Evolutionary conservation across 163 green algal species (phyloP), one percentile per base, ranked within the genome.

Genomic region (Scenedesmus sp.): DNA sequence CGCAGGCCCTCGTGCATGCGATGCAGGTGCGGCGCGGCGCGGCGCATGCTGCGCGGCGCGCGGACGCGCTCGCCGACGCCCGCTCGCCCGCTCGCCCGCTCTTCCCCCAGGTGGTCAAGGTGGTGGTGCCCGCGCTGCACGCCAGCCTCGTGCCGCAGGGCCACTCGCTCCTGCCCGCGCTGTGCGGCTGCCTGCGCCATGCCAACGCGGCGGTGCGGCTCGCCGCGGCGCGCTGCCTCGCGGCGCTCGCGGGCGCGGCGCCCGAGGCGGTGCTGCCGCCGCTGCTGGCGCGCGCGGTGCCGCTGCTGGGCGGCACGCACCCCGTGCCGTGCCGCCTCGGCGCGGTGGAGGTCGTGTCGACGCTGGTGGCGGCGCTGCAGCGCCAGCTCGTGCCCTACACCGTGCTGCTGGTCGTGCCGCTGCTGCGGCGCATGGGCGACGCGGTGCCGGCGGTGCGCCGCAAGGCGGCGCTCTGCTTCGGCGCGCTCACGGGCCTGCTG

Each of bases 361-460:
- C 53, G 42, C 57, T 92, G 26, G 76, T 87, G 28, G 29, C 26
- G 7, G 56, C 74, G 24, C 76, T 92, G 62, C 82, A 82, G 33
- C 31, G 63, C 17, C 57, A 64, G 47, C 72, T 96, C 60, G 91
- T 90, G 62, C 89, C 93, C 10, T 98, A 95, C 81, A 82, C 84
- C 18, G 82, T 92, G 34, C 88, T 98, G 57, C 75, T 98, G 60
- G 87, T 97, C 31, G 93, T 98, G 28, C 95, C 95, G 28, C 85
- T 98, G 42, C 89, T 99, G 84, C 86, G 85, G 15, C 85, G 91
- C 65, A 98, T 98, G 93, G 91, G 81, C 63, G 95, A 99, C 85
- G 66, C 88, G 1, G 36, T 75, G 2, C 45, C 78, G 0, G 70
- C 51, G 24, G 87, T 97, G 18, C 79, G 96, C 6, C 50, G 67